Evolutionary conservation across 257 asterid genomes (phyloP), one percentile per base, ranked within the genome.

Genomic region (Nicotiana knightiana): DNA sequence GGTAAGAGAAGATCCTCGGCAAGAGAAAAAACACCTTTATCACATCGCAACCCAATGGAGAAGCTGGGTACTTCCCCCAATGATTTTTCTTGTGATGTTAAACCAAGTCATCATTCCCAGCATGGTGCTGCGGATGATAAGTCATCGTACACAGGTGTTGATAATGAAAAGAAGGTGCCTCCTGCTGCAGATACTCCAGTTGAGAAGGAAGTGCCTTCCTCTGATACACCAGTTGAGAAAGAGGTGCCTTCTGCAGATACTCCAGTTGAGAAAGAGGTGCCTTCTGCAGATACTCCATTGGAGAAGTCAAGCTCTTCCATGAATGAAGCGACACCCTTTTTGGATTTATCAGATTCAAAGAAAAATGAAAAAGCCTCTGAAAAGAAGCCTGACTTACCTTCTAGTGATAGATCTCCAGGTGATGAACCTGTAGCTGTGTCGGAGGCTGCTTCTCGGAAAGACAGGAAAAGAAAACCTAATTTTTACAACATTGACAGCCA

Each of bases 391-490:
- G 85, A 82, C 81, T 81, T 77, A 77, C 79, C 90, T 63, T 76
- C 86, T 81, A 83, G 79, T 58, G 83, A 82, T 80, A 54, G 77
- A 78, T 90, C 91, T 77, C 88, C 89, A 57, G 87, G 65, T 76
- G 83, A 58, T 30, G 82, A 84, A 83, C 84, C 88, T 63, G 85
- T 83, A 81, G 87, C 85, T 79, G 84, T 87, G 32, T 68, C 79
- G 83, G 91, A 87, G 85, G 92, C 90, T 67, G 82, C 86, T 67
- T 57, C 70, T 63, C 83, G 62, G 57, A 86, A 76, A 81, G 75
- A 90, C 86, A 86, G 86, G 82, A 90, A 91, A 89, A 88, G 90
- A 84, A 89, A 90, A 85, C 86, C 51, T 30, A 91, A 84, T 79
- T 67, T 79, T 57, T 65, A 55, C 43, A 71, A 78, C 63, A 35